Evolutionary conservation across 805 yeast genomes (phyloP).

Genomic region (Scheffersomyces ergatensis): DNA sequence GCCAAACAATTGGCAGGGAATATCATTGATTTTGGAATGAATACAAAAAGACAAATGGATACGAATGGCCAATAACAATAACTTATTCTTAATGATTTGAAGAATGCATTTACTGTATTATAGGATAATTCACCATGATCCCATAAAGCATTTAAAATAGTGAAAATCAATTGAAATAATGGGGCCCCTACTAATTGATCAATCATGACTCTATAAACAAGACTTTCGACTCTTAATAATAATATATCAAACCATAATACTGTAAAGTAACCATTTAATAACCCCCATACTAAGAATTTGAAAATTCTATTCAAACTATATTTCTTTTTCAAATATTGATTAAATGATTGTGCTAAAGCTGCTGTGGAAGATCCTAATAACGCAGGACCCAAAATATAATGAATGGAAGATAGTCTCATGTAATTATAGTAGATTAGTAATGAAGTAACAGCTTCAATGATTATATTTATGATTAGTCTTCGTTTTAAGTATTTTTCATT

Average conservation of each 20-base stretch:
- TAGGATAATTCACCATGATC: conserved; percentile 43
- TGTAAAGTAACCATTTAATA: conserved; percentile 54
- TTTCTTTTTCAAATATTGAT: conserved; percentile 32
- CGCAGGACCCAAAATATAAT: conserved; percentile 34
- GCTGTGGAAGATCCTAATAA: conserved; percentile 39
- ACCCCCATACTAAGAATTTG: conserved; percentile 61
- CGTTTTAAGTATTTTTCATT: conserved; percentile 1
- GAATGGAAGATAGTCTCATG: conserved; percentile 15
- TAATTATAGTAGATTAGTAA: conserved; percentile 28
- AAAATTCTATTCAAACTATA: conserved; percentile 26
- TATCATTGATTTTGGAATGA: conserved; percentile 47
- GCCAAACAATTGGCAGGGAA: conserved; percentile 61
- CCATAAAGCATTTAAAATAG: conserved; percentile 52
- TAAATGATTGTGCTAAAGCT: conserved; percentile 40
- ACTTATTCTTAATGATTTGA: conserved; percentile 49
- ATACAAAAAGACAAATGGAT: conserved; percentile 48
- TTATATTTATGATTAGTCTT: conserved; percentile 19
- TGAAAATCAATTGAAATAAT: conserved; percentile 50
- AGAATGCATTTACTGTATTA: conserved; percentile 34
- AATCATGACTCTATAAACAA: conserved; percentile 37
- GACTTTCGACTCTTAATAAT: conserved; percentile 31
- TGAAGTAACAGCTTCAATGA: conserved; percentile 24
- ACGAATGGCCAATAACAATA: conserved; percentile 61
- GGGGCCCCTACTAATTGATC: conserved; percentile 61
- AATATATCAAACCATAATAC: conserved; percentile 55